Conservation (phyloP, 257 asterid genomes). For the Lantana camara region DNA sequence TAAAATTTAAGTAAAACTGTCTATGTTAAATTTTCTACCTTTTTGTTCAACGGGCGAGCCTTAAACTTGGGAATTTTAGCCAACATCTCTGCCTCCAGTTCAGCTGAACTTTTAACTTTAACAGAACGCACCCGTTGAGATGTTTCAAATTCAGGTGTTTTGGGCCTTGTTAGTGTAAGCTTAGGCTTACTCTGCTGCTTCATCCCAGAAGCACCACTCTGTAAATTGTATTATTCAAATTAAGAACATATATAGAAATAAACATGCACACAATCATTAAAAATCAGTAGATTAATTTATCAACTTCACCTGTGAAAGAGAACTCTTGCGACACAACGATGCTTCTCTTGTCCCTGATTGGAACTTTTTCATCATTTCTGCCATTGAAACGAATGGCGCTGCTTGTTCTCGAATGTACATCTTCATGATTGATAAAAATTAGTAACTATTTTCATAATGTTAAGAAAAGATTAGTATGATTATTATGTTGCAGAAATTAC, state of each 20-base stretch:
- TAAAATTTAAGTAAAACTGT: neutral
- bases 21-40: slow-evolving; percentile 39
- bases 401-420: slow-evolving; percentile 72
- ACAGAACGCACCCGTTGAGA: slow-evolving; percentile 79
- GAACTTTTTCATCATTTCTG: slow-evolving; percentile 90
- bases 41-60: slow-evolving; percentile 87
- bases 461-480: neutral
- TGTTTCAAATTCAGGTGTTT: slow-evolving; percentile 87
- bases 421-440: slow-evolving; percentile 36
- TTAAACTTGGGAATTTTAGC: slow-evolving; percentile 90
- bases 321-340: slow-evolving; percentile 45
- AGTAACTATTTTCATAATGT: slow-evolving; percentile 7
- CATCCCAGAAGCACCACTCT: slow-evolving; percentile 41
- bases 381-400: slow-evolving; percentile 80
- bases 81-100: slow-evolving; percentile 91
- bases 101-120: slow-evolving; percentile 78
- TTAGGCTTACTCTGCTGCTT: slow-evolving; percentile 59
- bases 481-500: slow-evolving; percentile 30
- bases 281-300: neutral
- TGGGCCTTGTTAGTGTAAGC: slow-evolving; percentile 87
- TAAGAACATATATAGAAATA: neutral
- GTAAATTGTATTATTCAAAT: slow-evolving; percentile 1
- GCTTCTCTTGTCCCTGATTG: slow-evolving; percentile 77
- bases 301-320: slow-evolving; percentile 52
- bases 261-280: neutral